Conservation (phyloP, 1,284 basidiomycete genomes). For the Boletus smithii region DNA sequence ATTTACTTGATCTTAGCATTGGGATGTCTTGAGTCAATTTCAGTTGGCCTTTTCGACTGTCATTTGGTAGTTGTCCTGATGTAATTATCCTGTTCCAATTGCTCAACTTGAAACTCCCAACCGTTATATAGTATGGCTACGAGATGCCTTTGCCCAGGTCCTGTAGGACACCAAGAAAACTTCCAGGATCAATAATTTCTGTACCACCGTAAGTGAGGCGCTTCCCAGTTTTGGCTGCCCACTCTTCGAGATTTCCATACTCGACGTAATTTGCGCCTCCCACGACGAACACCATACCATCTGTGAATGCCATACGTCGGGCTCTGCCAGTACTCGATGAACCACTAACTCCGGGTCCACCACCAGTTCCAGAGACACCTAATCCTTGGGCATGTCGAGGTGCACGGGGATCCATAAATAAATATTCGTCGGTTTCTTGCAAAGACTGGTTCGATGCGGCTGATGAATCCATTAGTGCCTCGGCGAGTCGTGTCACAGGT, state of each 20-base stretch:
- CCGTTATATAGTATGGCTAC: constrained; percentile 12
- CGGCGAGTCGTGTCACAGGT: constrained; percentile 88
- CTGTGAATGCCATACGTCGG: constrained; percentile 79
- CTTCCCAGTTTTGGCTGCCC: constrained; percentile 78
- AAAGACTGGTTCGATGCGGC: constrained; percentile 89
- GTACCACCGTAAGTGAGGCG: constrained; percentile 94
- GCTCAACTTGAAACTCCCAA: constrained; percentile 1
- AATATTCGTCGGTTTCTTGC: constrained; percentile 94
- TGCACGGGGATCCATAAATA: constrained; percentile 90
- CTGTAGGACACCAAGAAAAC: constrained; percentile 74
- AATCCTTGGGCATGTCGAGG: constrained; percentile 55
- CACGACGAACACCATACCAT: constrained; percentile 92
- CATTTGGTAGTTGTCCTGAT: constrained; percentile 2
- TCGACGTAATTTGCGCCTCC: constrained; percentile 98
- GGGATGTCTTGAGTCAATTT: not conserved
- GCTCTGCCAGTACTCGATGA: constrained; percentile 46
- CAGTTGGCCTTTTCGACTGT: not conserved
- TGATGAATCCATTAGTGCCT: constrained; percentile 96
- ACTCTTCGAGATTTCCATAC: constrained; percentile 93
- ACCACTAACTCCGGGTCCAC: constrained; percentile 39
- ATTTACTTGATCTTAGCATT: constrained; percentile 18
- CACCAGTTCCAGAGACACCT: constrained; percentile 48
- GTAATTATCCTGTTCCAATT: not conserved
- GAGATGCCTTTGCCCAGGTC: constrained; percentile 49
- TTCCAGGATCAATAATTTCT: constrained; percentile 88